A percentile compares a stretch with the other conserved stretches of the same genome.
These are phyloP conservation scores for Plectranthus barbatus DNA, from an alignment of 257 asterid genomes.

Conservation along the genomic window DNA sequence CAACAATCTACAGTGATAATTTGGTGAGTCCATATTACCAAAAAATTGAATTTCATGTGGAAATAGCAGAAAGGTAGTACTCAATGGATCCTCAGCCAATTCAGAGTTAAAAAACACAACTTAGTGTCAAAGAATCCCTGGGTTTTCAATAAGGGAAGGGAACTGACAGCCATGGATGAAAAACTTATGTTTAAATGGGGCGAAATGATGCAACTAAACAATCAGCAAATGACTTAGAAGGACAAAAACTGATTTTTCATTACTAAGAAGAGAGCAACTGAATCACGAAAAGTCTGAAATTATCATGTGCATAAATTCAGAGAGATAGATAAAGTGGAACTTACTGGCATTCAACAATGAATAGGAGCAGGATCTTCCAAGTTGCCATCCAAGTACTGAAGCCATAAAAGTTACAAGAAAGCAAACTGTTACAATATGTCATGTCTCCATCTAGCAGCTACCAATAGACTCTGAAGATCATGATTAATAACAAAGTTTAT, in stretches of 20 bases:
- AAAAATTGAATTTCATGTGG: background rate
- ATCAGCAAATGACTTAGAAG: background rate
- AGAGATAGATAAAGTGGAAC: constrained; percentile 13
- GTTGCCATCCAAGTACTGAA: no score
- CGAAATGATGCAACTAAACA: constrained; percentile 2
- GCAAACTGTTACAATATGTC: constrained; percentile 8
- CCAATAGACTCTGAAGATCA: constrained; percentile 23
- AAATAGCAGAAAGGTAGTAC: background rate
- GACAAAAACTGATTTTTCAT: background rate
- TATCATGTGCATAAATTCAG: background rate
- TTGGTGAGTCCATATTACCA: background rate
- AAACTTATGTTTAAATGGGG: background rate
- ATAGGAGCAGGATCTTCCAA: constrained; percentile 21
- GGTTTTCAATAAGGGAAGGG: background rate
- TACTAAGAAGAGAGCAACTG: background rate
- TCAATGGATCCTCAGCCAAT: background rate
- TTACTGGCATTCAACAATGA: constrained; percentile 38
- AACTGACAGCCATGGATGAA: background rate
- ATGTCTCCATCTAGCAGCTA: constrained; percentile 19
- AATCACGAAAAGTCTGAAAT: background rate
- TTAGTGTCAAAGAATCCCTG: background rate
- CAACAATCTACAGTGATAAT: background rate
- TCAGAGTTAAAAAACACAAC: background rate
- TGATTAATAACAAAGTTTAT: constrained; percentile 21
- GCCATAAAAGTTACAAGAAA: background rate